These are phyloP conservation scores for Podospora pseudoanserina DNA, from an alignment of 495 filamentous ascomycete species.

Conservation along the genomic window DNA sequence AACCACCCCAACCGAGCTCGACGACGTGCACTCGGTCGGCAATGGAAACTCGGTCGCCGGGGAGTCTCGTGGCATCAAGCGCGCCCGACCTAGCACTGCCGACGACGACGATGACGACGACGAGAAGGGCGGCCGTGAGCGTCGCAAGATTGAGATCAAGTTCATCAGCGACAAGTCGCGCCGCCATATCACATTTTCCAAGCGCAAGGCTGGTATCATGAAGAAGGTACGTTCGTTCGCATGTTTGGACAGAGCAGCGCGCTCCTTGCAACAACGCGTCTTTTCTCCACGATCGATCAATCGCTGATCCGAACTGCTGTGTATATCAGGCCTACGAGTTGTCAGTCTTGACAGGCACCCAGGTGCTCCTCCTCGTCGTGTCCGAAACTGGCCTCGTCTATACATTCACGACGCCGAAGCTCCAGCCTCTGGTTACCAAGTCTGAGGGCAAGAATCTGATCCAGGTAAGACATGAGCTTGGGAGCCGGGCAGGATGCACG, in stretches of 20 bases:
- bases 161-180: constrained; percentile 99
- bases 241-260: constrained; percentile 12
- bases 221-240: constrained; percentile 82
- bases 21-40: constrained; percentile 59
- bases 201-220: constrained; percentile 99
- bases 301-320: constrained; percentile 28
- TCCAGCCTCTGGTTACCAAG: constrained; percentile 98
- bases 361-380: constrained; percentile 95
- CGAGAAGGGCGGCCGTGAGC: constrained; percentile 96
- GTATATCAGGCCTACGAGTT: constrained; percentile 83
- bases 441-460: constrained; percentile 99
- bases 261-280: constrained; percentile 1
- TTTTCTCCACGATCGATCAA: constrained; percentile 3
- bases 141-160: constrained; percentile 99
- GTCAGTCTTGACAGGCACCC: constrained; percentile 95
- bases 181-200: constrained; percentile 99
- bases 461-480: constrained; percentile 62
- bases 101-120: constrained; percentile 99
- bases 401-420: constrained; percentile 98
- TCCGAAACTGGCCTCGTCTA: constrained; percentile 98
- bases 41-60: constrained; percentile 56
- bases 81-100: constrained; percentile 71
- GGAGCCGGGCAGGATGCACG: constrained; percentile 8
- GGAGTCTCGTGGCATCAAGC: constrained; percentile 84
- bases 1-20: constrained; percentile 56